Base-by-base conservation (phyloP, 495 filamentous ascomycete genomes). In the Pyronema omphalodes region DNA sequence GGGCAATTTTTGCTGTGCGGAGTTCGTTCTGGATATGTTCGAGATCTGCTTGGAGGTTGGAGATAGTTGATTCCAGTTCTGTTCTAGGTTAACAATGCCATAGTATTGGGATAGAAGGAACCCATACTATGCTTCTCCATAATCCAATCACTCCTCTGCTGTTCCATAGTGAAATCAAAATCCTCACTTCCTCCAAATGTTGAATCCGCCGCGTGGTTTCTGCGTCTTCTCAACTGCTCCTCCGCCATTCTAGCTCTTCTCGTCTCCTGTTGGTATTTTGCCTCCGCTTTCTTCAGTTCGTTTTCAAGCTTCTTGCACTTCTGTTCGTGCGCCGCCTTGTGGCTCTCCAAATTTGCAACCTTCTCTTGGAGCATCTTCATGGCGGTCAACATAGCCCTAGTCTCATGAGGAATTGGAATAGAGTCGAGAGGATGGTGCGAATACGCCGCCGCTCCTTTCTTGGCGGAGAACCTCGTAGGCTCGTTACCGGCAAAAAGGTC, bases 401-500 rank as follows among this genome's bases (percentile, higher is more conserved):
- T 80, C 52, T 86, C 80, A 34, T 76, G 73, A 9, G 80, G 80
- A 44, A 84, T 71, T 0, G 78, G 75, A n/a, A 83, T 70, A 17
- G 77, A 73, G 36, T 82, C 75, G 33, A 83, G 66, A 5, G 66
- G 65, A n/a, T 56, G 59, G 53, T 76, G 66, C 29, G 54, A 51
- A n/a, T 69, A 71, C 11, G 73, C 58, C 53, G 75, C 72, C 33
- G 70, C 68, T 61, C 71, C 44, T 61, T 59, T 34, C 72, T 73
- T 35, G 61, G 67, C 41, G 40, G 58, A 63, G 71, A 70, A 53
- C 65, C 66, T 29, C 57, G 71, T 63, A 35, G 52, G 44, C 58
- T 79, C 81, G 6, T 77, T 71, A 56, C 80, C 81, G 29, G 80
- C 81, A 5, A 86, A 75, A 14, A 86, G 71, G 55, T 86, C 82